Base-by-base conservation (phyloP, 139 green algal genomes). In the Pseudopediastrum boryanum region DNA sequence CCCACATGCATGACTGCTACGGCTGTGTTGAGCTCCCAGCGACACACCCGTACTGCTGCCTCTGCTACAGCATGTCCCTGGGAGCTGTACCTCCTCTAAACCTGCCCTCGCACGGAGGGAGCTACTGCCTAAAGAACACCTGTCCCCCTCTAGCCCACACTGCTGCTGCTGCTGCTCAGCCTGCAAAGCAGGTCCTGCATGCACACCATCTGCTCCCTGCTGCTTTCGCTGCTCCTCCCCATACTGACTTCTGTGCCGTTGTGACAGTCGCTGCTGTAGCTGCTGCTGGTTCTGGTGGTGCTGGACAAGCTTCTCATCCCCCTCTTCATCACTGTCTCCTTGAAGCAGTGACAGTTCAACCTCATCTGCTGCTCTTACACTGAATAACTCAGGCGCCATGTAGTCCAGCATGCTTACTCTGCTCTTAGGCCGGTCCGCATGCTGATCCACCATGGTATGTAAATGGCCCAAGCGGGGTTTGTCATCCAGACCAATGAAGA, bases 301-400 rank as follows among this genome's bases (percentile, higher is more conserved):
- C 64, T 69, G 23, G n/a, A 29, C 7, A 38, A 13, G 7, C 5
- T 4, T 39, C 23, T 59, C 69, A 2, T 13, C 44, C 35, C 35
- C 35, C 1, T n/a, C 41, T 27, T 12, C 31, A 35, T 4, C 73
- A 29, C 42, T 69, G 12, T 13, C 39, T 8, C 43, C 41, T 29
- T 39, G 3, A 3, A 61, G 54, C 21, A 74, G 62, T 54, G 70
- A 75, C 70, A 86, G n/a, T 50, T 80, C 71, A 51, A 76, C 42
- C 50, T 81, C 76, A 63, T 81, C 61, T 54, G 65, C n/a, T 38
- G 59, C 27, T 41, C 56, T 61, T 31, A 87, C 67, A 6, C 75
- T 29, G 35, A 89, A 56, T 80, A 90, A 85, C 71, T 90, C 86
- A 7, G 86, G 86, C 0, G 86, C 80, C 83, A 88, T 90, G 80